Conservation (phyloP, 805 yeast genomes). For the Starmerella stellata region DNA sequence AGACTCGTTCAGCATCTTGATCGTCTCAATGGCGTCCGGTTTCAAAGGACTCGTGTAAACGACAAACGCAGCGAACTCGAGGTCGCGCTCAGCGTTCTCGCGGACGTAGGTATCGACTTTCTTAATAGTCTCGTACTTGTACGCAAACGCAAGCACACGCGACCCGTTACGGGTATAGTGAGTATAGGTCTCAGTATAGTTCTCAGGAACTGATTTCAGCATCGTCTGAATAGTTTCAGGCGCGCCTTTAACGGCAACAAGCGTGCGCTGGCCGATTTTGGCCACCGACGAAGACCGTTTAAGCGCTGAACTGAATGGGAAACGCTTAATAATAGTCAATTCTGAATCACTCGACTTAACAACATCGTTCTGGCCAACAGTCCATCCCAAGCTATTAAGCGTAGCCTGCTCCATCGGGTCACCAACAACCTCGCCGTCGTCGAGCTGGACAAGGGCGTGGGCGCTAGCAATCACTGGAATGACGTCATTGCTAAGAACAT, state of each 20-base stretch:
- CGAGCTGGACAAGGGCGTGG: conserved; percentile 83
- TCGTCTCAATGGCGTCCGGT: conserved; percentile 75
- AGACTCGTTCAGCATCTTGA: conserved; percentile 83
- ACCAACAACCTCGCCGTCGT: conserved; percentile 95
- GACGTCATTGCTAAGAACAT: conserved; percentile 35
- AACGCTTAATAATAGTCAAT: conserved; percentile 68
- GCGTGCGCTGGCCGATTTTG: conserved; percentile 22
- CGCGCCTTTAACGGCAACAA: conserved; percentile 89
- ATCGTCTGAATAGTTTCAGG: conserved; percentile 84
- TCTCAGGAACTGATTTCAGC: conserved; percentile 49
- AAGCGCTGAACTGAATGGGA: conserved; percentile 90
- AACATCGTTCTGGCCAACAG: conserved; percentile 55
- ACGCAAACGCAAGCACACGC: conserved; percentile 89
- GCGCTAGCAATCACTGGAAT: conserved; percentile 74
- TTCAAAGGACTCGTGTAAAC: conserved; percentile 97
- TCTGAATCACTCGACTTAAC: conserved; percentile 36
- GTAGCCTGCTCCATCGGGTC: conserved; percentile 99
- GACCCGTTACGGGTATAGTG: conserved; percentile 89
- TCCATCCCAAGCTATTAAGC: conserved; percentile 71
- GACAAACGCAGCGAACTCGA: conserved; percentile 76
- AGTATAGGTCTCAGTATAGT: conserved; percentile 72
- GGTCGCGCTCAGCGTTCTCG: conserved; percentile 53
- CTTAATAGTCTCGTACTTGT: conserved; percentile 45
- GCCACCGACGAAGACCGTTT: conserved; percentile 88
- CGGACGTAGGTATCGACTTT: conserved; percentile 42